Conservation (phyloP, 371 early-diverging fungal genomes). For the Actinomucor elegans region DNA sequence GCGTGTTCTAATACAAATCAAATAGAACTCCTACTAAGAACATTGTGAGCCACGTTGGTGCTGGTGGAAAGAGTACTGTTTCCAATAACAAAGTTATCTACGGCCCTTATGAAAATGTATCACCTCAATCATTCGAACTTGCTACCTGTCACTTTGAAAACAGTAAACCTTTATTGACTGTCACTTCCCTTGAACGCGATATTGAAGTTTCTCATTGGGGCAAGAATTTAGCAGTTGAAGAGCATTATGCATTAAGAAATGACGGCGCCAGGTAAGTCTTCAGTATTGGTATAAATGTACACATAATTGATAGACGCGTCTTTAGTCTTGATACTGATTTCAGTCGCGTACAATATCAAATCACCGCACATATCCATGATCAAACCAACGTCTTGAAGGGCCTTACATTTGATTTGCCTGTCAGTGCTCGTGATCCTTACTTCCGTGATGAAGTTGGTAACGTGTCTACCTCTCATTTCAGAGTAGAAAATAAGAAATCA, state of each 20-base stretch:
- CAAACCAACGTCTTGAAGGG: constrained; percentile 63
- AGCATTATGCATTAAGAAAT: constrained; percentile 80
- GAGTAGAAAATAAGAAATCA: constrained; percentile 42
- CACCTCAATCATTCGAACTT: constrained; percentile 49
- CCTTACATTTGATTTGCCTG: constrained; percentile 63
- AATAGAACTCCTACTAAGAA: constrained; percentile 37
- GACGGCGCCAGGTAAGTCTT: constrained; percentile 73
- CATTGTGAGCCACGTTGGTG: constrained; percentile 44
- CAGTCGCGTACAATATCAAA: constrained; percentile 70
- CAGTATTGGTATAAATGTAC: neutral
- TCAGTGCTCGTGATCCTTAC: constrained; percentile 73
- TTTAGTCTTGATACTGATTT: constrained; percentile 73
- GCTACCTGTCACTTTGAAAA: constrained; percentile 65
- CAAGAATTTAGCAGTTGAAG: constrained; percentile 79
- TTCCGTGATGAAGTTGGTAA: constrained; percentile 95
- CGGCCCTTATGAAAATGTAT: constrained; percentile 70
- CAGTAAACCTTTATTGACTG: constrained; percentile 63
- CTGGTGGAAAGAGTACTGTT: constrained; percentile 21
- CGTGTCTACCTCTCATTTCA: constrained; percentile 88
- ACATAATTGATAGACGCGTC: neutral
- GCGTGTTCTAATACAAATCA: neutral
- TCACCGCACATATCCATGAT: constrained; percentile 43
- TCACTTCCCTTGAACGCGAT: constrained; percentile 65
- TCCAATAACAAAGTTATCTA: constrained; percentile 65
- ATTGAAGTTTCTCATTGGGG: constrained; percentile 89